These are phyloP conservation scores for Populus hybrid DNA, from an alignment of 441 rosid species.

Conservation along the genomic window DNA sequence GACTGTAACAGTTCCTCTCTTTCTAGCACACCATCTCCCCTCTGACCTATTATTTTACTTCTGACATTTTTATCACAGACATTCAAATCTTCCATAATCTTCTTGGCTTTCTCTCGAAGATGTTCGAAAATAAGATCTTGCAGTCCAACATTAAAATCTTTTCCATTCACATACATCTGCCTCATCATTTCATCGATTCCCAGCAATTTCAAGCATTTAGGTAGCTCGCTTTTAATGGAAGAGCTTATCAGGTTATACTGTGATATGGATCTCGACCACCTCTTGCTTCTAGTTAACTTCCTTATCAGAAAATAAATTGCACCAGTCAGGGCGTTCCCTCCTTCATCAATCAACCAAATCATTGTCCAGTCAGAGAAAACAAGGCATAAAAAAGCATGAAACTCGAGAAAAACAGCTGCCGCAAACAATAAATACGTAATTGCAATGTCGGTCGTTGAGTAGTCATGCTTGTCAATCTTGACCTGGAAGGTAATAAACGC, in stretches of 20 bases:
- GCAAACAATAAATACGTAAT: too few relatives aligned
- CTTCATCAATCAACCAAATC: too few relatives aligned
- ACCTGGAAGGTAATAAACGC: neutral
- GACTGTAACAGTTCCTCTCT: neutral
- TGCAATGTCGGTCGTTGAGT: neutral
- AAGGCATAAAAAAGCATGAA: too few relatives aligned
- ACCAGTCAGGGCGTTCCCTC: neutral
- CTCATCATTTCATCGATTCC: neutral
- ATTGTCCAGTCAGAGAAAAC: too few relatives aligned
- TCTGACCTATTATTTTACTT: neutral
- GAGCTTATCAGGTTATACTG: neutral
- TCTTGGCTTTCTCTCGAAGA: neutral
- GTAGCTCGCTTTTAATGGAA: fast-evolving
- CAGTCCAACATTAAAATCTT: neutral
- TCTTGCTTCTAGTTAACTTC: neutral
- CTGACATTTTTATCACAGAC: fast-evolving
- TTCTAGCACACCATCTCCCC: neutral
- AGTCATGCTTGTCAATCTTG: neutral
- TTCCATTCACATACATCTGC: neutral
- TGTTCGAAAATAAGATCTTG: neutral
- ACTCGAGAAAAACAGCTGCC: too few relatives aligned
- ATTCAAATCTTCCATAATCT: neutral
- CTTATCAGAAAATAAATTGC: fast-evolving
- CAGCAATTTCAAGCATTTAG: fast-evolving
- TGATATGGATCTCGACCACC: neutral